A percentile compares a stretch with the other conserved stretches of the same genome.
phyloP scores from a whole-genome alignment of 2,329 filamentous ascomycete species.

The Calonectria pseudoreteaudii region DNA sequence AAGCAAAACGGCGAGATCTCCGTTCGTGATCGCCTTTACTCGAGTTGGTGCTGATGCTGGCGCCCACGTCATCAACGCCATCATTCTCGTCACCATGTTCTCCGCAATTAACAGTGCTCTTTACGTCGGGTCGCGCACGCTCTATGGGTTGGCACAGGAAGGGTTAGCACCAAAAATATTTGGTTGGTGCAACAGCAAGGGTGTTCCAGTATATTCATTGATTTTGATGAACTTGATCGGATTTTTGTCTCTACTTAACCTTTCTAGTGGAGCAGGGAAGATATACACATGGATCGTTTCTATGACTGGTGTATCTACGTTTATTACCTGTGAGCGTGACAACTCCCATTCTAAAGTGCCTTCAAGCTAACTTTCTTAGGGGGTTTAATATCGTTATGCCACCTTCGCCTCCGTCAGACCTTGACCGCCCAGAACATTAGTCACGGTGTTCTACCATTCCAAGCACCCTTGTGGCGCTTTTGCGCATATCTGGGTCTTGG shows the following conservation, averaged over 20 bases:
- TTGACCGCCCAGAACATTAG: conserved; percentile 24
- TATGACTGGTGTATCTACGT: conserved; percentile 14
- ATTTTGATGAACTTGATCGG: conserved; percentile 29
- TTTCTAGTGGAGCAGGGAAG: conserved; percentile 17
- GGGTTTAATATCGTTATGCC: conserved; percentile 17
- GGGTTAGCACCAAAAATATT: conserved; percentile 65
- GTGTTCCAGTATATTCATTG: conserved; percentile 45
- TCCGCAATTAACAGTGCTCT: conserved; percentile 64
- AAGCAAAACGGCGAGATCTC: conserved; percentile 61
- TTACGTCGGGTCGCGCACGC: conserved; percentile 66
- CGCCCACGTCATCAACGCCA: conserved; percentile 61
- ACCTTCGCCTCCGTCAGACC: conserved; percentile 19
- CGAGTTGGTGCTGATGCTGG: conserved; percentile 3
- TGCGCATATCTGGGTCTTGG: neutral
- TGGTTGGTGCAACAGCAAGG: conserved; percentile 60
- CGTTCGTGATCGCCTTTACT: conserved; percentile 62
- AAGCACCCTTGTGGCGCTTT: conserved; percentile 11
- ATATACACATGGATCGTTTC: conserved; percentile 19
- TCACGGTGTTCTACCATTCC: conserved; percentile 14
- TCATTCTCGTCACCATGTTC: conserved; percentile 64
- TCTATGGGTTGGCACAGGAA: conserved; percentile 66
- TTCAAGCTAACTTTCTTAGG: neutral
- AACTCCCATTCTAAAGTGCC: too few species aligned
- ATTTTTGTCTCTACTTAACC: conserved; percentile 29
- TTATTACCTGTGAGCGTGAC: conserved; percentile 9